Conservation (phyloP, 2,329 filamentous ascomycete species). For the Paecilomyces formosus region DNA sequence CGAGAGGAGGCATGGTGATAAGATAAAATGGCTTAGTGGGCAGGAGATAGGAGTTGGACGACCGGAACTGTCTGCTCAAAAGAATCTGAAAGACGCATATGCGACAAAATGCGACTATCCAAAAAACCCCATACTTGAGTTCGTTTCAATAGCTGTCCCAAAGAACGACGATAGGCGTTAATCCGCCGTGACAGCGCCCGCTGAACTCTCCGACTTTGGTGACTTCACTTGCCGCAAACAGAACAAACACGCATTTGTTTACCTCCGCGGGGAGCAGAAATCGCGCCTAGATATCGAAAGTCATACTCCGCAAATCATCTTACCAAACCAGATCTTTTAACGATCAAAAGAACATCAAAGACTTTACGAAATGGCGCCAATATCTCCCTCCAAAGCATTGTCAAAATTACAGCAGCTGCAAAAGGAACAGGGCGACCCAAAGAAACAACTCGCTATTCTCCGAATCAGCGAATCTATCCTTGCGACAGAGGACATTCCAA, state of each 20-base stretch:
- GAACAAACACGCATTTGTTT: conserved; percentile 9
- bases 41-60: neutral
- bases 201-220: neutral
- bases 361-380: conserved; percentile 10
- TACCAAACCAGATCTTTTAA: neutral
- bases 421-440: conserved; percentile 41
- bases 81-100: neutral
- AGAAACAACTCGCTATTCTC: conserved; percentile 57
- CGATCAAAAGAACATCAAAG: neutral
- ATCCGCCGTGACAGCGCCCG: neutral
- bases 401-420: conserved; percentile 41
- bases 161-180: neutral
- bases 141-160: neutral
- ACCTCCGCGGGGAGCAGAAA: neutral
- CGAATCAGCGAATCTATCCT: conserved; percentile 69
- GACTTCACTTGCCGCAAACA: conserved; percentile 12
- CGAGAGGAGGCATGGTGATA: conserved; percentile 17
- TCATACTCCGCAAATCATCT: neutral
- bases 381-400: conserved; percentile 16
- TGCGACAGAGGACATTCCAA: conserved; percentile 26
- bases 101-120: neutral
- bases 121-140: neutral
- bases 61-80: neutral
- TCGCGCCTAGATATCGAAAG: neutral
- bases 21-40: conserved; percentile 2